These are phyloP conservation scores for Sporothrix pallida DNA, from an alignment of 2,329 filamentous ascomycete species.

Conservation along the genomic window DNA sequence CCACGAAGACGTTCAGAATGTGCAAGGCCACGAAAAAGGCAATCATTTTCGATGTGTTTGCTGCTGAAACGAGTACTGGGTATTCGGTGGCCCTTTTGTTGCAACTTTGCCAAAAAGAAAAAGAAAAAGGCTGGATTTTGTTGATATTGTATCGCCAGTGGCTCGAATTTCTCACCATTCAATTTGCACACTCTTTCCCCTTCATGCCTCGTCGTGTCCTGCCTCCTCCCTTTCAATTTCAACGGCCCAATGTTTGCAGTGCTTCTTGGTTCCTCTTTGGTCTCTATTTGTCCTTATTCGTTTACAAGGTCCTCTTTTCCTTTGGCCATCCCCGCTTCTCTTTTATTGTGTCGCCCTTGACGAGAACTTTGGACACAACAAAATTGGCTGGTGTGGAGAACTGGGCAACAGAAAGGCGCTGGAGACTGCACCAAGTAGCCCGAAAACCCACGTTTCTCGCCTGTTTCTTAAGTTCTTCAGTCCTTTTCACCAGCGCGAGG, in stretches of 20 bases:
- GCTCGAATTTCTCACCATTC: background rate
- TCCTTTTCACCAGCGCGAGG: conserved; percentile 19
- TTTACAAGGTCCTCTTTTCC: background rate
- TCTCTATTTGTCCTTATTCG: background rate
- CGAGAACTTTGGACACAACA: background rate
- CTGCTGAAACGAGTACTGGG: background rate
- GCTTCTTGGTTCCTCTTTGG: background rate
- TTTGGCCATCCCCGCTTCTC: conserved; percentile 4
- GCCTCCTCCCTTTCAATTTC: conserved; percentile 19
- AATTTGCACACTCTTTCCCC: background rate
- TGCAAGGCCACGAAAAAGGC: background rate
- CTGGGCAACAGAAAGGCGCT: too few species aligned
- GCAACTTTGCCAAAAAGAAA: background rate
- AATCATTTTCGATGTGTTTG: background rate
- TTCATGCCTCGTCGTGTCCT: conserved; percentile 8
- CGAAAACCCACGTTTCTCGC: conserved; percentile 20
- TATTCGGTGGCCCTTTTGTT: background rate
- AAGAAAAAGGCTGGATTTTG: too few species aligned
- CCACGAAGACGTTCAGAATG: background rate
- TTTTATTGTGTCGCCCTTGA: conserved; percentile 27
- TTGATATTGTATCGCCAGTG: background rate
- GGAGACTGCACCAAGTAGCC: background rate
- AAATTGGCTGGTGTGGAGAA: conserved; percentile 1
- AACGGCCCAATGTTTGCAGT: background rate
- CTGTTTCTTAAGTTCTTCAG: conserved; percentile 17